Conservation (phyloP, 352 stramenopile genomes). For the Phytopythium sindhum region DNA sequence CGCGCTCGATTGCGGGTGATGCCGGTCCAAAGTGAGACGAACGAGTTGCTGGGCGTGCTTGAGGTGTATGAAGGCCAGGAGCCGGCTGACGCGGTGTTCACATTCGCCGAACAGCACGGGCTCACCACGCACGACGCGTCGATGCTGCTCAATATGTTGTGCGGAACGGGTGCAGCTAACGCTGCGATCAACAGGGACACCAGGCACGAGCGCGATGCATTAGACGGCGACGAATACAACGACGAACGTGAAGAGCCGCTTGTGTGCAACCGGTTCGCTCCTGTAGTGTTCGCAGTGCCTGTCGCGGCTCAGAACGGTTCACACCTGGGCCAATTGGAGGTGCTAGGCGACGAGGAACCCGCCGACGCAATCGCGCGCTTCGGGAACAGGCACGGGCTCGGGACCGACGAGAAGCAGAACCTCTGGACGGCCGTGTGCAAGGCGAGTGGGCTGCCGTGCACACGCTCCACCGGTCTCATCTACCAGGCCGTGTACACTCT, state of each 20-base stretch:
- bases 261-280: constrained; percentile 53
- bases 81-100: constrained; percentile 63
- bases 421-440: constrained; percentile 54
- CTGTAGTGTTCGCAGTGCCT: constrained; percentile 54
- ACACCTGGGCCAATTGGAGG: constrained; percentile 53
- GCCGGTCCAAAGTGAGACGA: constrained; percentile 30
- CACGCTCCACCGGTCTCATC: constrained; percentile 48
- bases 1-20: constrained; percentile 50
- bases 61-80: constrained; percentile 71
- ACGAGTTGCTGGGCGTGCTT: constrained; percentile 37
- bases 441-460: constrained; percentile 46
- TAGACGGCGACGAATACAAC: neutral
- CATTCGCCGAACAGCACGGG: constrained; percentile 53
- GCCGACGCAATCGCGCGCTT: constrained; percentile 73
- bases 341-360: constrained; percentile 62
- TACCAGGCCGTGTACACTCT: constrained; percentile 64
- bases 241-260: constrained; percentile 21
- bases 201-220: neutral
- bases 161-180: constrained; percentile 13
- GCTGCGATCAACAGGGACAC: neutral
- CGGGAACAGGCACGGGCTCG: constrained; percentile 64
- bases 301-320: constrained; percentile 60
- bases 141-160: constrained; percentile 53
- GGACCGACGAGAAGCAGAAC: constrained; percentile 50
- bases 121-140: constrained; percentile 33